Percentiles rank a stretch among this genome's conserved stretches.
Evolutionary conservation across 176 grass and related monocot genomes (phyloP).

Genomic region (Juncus effusus): DNA sequence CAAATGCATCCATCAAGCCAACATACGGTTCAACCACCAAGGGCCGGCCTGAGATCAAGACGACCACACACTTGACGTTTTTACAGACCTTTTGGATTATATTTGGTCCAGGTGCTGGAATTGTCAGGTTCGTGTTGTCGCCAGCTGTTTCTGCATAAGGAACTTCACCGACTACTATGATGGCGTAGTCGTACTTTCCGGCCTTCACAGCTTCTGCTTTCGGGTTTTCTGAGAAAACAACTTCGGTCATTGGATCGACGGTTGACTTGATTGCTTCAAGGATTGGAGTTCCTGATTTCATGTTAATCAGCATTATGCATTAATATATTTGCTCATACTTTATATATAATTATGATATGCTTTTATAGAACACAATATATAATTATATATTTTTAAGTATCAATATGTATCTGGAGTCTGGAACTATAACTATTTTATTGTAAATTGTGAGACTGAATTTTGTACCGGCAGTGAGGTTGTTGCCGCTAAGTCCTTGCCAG

Average conservation of each 20-base stretch:
- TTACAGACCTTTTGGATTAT: conserved; percentile 65
- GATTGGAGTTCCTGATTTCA: conserved; percentile 49
- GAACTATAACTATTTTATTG: no score
- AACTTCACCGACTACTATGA: conserved; percentile 50
- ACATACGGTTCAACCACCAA: conserved; percentile 81
- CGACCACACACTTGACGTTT: conserved; percentile 57
- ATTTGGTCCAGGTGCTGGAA: conserved; percentile 43
- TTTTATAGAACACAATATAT: not conserved
- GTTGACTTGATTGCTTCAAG: conserved; percentile 49
- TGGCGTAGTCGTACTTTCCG: conserved; percentile 37
- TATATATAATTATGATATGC: not conserved
- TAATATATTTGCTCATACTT: no score
- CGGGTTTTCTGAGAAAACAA: conserved; percentile 42
- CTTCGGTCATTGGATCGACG: conserved; percentile 37
- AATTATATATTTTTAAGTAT: not conserved
- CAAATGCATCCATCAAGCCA: conserved; percentile 54
- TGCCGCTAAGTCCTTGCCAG: conserved; percentile 62
- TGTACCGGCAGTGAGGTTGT: conserved; percentile 56
- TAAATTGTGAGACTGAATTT: not conserved
- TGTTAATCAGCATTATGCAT: not conserved
- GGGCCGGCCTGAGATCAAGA: conserved; percentile 67
- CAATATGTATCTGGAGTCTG: no score
- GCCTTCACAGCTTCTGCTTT: conserved; percentile 29
- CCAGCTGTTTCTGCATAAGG: conserved; percentile 61
- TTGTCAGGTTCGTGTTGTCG: conserved; percentile 52